phyloP scores from a whole-genome alignment of 192 early-diverging fungal genomes.

The Podochytrium sp. region DNA sequence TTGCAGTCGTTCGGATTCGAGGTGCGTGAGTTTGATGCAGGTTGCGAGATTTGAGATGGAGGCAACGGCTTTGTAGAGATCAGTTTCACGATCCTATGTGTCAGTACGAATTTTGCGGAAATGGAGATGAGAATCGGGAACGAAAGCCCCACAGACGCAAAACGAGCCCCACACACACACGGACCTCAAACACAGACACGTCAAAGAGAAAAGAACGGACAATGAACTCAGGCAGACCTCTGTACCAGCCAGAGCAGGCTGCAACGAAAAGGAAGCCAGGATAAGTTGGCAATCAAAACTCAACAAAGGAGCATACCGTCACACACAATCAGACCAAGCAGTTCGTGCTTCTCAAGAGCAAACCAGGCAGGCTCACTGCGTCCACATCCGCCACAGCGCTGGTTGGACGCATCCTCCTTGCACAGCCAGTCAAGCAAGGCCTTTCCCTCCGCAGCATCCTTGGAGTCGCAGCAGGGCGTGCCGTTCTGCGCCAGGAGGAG shows the following conservation, averaged over 20 bases:
- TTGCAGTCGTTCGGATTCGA: background rate
- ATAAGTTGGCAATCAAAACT: background rate
- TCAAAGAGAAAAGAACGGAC: conserved; percentile 33
- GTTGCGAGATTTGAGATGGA: background rate
- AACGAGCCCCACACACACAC: background rate
- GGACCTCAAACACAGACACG: conserved; percentile 23
- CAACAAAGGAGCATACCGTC: conserved; percentile 4
- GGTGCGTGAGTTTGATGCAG: background rate
- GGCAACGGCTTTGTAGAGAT: conserved; percentile 4
- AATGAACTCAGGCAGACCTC: conserved; percentile 3
- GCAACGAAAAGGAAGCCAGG: background rate
- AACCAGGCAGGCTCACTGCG: conserved; percentile 2
- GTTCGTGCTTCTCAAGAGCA: background rate
- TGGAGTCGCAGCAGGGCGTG: too few relatives aligned
- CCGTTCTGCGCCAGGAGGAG: too few relatives aligned
- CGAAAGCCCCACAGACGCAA: background rate
- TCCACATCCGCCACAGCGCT: conserved; percentile 24
- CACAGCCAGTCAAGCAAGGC: background rate
- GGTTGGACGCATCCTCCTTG: conserved; percentile 8
- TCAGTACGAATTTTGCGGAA: background rate
- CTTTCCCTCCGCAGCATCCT: too few relatives aligned
- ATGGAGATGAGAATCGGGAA: background rate
- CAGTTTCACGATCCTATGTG: background rate
- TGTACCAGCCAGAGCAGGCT: conserved; percentile 24
- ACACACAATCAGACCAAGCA: conserved; percentile 24